Evolutionary conservation across 2,329 filamentous ascomycete species (phyloP).

Genomic region (Alternaria metachromatica): DNA sequence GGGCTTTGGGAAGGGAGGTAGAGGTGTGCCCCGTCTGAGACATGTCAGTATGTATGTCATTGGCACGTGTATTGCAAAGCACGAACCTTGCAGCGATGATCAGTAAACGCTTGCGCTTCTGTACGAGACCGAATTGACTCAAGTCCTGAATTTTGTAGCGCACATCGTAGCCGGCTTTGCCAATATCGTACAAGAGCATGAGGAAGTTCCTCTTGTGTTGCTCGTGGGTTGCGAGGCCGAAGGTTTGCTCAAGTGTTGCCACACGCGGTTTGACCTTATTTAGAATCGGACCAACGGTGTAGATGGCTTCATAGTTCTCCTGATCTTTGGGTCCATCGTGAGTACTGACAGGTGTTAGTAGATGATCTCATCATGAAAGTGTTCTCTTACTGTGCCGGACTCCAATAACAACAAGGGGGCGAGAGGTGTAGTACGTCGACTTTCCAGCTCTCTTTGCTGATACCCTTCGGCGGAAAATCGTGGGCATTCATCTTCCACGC

Average conservation of each 20-base stretch:
- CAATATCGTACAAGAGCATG: constrained; percentile 25
- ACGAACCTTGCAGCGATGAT: constrained; percentile 36
- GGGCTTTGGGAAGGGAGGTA: constrained; percentile 39
- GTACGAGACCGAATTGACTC: constrained; percentile 28
- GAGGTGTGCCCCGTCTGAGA: constrained; percentile 25
- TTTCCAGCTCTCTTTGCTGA: neutral
- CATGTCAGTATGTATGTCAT: constrained; percentile 9
- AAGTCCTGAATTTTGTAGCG: constrained; percentile 29
- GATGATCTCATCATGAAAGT: neutral
- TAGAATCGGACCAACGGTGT: constrained; percentile 19
- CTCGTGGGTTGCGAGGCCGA: constrained; percentile 4
- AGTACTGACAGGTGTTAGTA: constrained; percentile 16
- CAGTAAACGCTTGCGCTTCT: constrained; percentile 34
- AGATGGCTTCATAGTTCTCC: constrained; percentile 27
- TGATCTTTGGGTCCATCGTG: constrained; percentile 25
- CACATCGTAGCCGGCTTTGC: constrained; percentile 28
- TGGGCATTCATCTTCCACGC: constrained; percentile 19
- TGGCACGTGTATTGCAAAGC: neutral
- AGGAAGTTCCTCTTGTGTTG: constrained; percentile 18
- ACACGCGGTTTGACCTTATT: constrained; percentile 22
- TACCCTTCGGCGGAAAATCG: constrained; percentile 13
- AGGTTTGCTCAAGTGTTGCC: constrained; percentile 27
- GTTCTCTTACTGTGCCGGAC: constrained; percentile 24
- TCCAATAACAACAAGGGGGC: constrained; percentile 26
- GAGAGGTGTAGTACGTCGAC: constrained; percentile 30